A percentile compares a stretch with the other conserved stretches of the same genome.
phyloP scores from a whole-genome alignment of 2,329 filamentous ascomycete genomes.

The Hypoxylon sp. region DNA sequence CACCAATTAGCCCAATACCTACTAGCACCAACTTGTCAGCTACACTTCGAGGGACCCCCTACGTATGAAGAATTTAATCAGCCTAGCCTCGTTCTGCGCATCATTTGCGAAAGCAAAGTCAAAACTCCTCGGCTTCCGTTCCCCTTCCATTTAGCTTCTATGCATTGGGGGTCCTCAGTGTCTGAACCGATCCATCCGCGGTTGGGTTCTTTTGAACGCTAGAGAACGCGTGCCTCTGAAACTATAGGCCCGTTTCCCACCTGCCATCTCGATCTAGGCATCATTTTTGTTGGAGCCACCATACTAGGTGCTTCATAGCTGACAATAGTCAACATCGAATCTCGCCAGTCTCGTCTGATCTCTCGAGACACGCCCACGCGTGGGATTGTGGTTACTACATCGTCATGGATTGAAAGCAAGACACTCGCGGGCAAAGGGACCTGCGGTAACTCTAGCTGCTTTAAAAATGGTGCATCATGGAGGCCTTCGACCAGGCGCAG shows the following conservation, averaged over 20 bases:
- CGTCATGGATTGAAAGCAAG: conserved; percentile 6
- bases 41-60: conserved; percentile 10
- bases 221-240: conserved; percentile 14
- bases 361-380: conserved; percentile 25
- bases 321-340: conserved; percentile 23
- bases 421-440: neutral
- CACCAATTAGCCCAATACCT: conserved; percentile 12
- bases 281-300: conserved; percentile 17
- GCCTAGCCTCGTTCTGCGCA: conserved; percentile 34
- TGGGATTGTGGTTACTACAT: conserved; percentile 10
- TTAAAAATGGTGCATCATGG: conserved; percentile 5
- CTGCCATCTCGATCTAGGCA: conserved; percentile 35
- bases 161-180: conserved; percentile 17
- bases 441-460: conserved; percentile 5
- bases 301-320: conserved; percentile 27
- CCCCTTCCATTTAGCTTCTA: conserved; percentile 43
- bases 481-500: conserved; percentile 22
- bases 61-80: conserved; percentile 30
- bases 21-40: conserved; percentile 1
- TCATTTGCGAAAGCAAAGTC: conserved; percentile 10
- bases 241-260: conserved; percentile 6
- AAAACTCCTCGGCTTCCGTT: conserved; percentile 34
- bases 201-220: conserved; percentile 26
- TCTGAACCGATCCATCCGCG: conserved; percentile 17
- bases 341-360: conserved; percentile 39